Percentiles rank a stretch among this genome's conserved stretches.
Conservation (phyloP, 2,329 filamentous ascomycete species). For the Neonectria faginata region DNA sequence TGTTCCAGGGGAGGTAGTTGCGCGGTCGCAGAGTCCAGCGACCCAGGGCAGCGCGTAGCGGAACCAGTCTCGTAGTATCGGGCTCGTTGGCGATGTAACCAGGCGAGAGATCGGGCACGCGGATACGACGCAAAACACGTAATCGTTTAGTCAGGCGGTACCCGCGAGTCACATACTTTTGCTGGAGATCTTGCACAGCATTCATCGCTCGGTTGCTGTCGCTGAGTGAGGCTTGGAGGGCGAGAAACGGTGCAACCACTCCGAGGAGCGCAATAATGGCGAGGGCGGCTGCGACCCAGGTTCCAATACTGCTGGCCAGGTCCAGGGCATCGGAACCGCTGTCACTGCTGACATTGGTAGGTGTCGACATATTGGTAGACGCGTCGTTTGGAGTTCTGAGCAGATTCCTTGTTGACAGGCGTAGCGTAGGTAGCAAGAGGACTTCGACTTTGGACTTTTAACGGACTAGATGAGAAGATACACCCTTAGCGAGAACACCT, state of each 20-base stretch:
- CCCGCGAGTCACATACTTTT: constrained; percentile 22
- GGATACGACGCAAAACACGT: constrained; percentile 16
- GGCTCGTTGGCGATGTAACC: constrained; percentile 29
- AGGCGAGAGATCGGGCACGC: constrained; percentile 20
- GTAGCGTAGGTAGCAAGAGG: background rate
- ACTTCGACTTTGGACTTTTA: background rate
- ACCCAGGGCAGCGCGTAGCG: constrained; percentile 11
- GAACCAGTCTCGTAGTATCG: constrained; percentile 12
- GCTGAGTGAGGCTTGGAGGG: constrained; percentile 26
- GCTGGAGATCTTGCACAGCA: constrained; percentile 20
- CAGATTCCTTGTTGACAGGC: background rate
- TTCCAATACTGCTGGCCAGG: constrained; percentile 22
- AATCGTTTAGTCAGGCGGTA: constrained; percentile 17
- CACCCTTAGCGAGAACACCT: background rate
- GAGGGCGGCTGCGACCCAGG: constrained; percentile 23
- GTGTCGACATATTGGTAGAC: background rate
- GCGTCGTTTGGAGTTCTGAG: background rate
- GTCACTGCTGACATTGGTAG: background rate
- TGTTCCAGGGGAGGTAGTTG: constrained; percentile 21
- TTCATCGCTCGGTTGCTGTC: constrained; percentile 26
- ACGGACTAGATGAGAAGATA: background rate
- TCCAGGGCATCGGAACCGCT: background rate
- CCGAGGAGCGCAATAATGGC: constrained; percentile 25
- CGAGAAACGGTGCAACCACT: constrained; percentile 19
- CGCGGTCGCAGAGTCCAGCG: constrained; percentile 10